Conservation (phyloP, 2,329 filamentous ascomycete genomes). For the Botryotinia narcissicola region DNA sequence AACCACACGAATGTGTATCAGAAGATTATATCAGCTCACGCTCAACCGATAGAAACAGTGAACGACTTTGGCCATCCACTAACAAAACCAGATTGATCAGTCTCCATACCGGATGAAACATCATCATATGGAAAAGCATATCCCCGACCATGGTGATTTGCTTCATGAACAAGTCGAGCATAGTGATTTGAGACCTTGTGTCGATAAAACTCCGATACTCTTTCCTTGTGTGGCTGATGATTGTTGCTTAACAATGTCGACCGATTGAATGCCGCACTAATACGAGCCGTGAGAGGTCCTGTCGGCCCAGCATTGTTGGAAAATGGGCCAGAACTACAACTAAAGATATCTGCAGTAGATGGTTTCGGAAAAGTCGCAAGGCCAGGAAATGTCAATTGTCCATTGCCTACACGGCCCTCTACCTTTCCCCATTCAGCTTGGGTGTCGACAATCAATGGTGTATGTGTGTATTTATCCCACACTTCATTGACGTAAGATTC, state of each 20-base stretch:
- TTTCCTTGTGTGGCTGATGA: constrained; percentile 49
- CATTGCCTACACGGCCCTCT: constrained; percentile 45
- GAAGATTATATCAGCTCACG: background rate
- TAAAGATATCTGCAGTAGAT: constrained; percentile 61
- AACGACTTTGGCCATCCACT: constrained; percentile 20
- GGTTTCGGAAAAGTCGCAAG: constrained; percentile 55
- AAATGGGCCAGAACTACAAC: constrained; percentile 63
- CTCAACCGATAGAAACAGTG: constrained; percentile 15
- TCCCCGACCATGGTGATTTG: constrained; percentile 57
- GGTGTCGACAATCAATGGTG: constrained; percentile 59
- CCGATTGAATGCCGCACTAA: constrained; percentile 34
- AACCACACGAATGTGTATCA: background rate
- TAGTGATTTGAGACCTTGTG: constrained; percentile 61
- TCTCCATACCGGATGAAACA: constrained; percentile 54
- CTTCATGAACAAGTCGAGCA: constrained; percentile 56
- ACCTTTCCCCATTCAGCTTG: constrained; percentile 57
- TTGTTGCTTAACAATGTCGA: constrained; percentile 38
- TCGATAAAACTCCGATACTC: constrained; percentile 54
- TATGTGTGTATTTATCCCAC: constrained; percentile 42
- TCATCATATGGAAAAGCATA: constrained; percentile 70
- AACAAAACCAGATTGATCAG: constrained; percentile 59
- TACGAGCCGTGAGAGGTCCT: constrained; percentile 28
- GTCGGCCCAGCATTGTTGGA: constrained; percentile 35
- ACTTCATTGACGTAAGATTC: constrained; percentile 46
- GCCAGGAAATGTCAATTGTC: constrained; percentile 40